A percentile compares a stretch with the other conserved stretches of the same genome.
phyloP scores from a whole-genome alignment of 768 basidiomycete species.

The Boletus vermiculosoides region DNA sequence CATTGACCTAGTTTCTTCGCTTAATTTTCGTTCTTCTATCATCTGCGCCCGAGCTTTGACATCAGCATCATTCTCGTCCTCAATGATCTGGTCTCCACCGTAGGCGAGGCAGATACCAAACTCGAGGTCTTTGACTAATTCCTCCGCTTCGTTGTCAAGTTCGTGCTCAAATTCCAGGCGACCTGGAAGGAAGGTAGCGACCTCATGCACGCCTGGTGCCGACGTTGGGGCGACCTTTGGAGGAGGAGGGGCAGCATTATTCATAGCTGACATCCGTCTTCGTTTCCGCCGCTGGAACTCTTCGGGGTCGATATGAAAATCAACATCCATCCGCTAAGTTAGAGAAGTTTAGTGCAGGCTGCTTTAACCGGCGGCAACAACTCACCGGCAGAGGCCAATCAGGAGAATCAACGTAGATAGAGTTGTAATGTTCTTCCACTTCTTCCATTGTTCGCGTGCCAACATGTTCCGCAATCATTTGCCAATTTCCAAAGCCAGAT shows the following conservation, averaged over 20 bases:
- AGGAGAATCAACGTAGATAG: constrained; percentile 75
- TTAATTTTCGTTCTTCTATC: constrained; percentile 38
- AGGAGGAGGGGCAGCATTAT: constrained; percentile 49
- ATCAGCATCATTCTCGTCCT: constrained; percentile 76
- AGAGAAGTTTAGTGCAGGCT: neutral
- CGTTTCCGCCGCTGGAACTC: constrained; percentile 91
- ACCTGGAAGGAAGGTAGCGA: constrained; percentile 90
- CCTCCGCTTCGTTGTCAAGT: constrained; percentile 94
- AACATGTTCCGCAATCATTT: constrained; percentile 91
- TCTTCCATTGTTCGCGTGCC: constrained; percentile 94
- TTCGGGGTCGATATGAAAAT: constrained; percentile 72
- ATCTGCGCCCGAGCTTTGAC: constrained; percentile 52
- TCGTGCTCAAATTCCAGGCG: constrained; percentile 99
- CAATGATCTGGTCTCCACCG: constrained; percentile 78
- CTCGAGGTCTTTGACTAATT: constrained; percentile 92
- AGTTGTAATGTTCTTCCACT: constrained; percentile 84
- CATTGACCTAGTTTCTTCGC: constrained; percentile 15
- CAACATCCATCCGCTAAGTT: constrained; percentile 42
- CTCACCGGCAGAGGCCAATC: constrained; percentile 82
- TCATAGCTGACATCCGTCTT: constrained; percentile 80
- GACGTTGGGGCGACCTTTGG: constrained; percentile 83
- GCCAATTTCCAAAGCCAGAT: constrained; percentile 95
- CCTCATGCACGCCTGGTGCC: constrained; percentile 87
- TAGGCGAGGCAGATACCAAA: constrained; percentile 86
- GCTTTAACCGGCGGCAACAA: constrained; percentile 8